Evolutionary conservation across 345 rosid genomes (phyloP), one percentile per base, ranked within the genome.

Genomic region (Geranium brycei): DNA sequence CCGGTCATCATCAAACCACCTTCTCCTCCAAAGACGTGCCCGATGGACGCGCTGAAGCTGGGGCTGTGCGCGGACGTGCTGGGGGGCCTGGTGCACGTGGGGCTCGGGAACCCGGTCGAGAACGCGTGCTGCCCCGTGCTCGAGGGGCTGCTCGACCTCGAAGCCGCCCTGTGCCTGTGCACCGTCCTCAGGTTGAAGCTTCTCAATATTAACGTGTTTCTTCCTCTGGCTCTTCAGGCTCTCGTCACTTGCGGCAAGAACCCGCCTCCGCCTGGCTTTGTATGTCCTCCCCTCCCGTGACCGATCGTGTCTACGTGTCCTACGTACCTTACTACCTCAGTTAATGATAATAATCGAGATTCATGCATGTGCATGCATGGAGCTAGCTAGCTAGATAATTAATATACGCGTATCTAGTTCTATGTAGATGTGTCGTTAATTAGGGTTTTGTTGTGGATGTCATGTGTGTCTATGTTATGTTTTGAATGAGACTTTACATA

Each of bases 91-190:
- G 73, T 76, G 60, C 79, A 80, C 35, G 16, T 80, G 0, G 79
- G 83, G 31, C 51, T 80, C 1, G 83, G 80, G 40, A 64, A 76
- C 61, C 83, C 83, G 0, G 67, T 80, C 0, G 75, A 80, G 66
- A 74, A 74, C 56, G 69, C 65, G 5, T 80, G 83, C 30, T 77
- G 81, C 17, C 83, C 83, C 0, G 75, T 80, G 55, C 51, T 80
- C 17, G 53, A 69, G 62, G 83, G 83, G 28, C 65, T 80, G 67
- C 71, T 80, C 0, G 79, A 77, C 73, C 77, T 80, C 17, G 83
- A 80, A 78, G 83, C 83, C 19, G 83, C 83, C 0, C 23, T 80
- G 62, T 80, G 83, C 57, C 72, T 80, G 19, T 80, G 83, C 70
- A 69, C 79, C 0, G 69, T 69, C 28, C 62, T 77, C 19, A 72